Evolutionary conservation across 352 stramenopile genomes (phyloP).

Genomic region (Phytophthora pini): DNA sequence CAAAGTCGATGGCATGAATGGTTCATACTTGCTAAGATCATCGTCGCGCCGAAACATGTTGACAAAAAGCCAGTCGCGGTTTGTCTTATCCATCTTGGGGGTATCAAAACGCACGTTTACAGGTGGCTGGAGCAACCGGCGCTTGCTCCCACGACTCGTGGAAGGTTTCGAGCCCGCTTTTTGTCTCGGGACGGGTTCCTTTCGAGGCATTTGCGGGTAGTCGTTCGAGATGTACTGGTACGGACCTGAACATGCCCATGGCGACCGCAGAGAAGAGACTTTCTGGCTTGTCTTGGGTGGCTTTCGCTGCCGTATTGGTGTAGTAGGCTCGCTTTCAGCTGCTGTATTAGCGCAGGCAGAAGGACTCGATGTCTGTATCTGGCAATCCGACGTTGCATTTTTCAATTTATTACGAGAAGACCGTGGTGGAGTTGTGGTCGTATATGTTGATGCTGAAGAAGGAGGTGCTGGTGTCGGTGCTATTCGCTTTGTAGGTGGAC

Average conservation of each 20-base stretch:
- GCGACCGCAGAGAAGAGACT: constrained; percentile 16
- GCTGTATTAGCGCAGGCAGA: not conserved
- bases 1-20: constrained; percentile 49
- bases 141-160: constrained; percentile 16
- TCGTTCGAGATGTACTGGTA: constrained; percentile 31
- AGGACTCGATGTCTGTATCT: not conserved
- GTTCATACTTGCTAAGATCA: constrained; percentile 68
- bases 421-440: not conserved
- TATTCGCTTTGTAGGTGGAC: constrained; percentile 6
- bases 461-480: not conserved
- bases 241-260: constrained; percentile 2
- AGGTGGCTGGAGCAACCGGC: constrained; percentile 50
- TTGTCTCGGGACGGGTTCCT: constrained; percentile 54
- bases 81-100: constrained; percentile 63
- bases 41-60: constrained; percentile 86
- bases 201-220: constrained; percentile 41
- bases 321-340: not conserved
- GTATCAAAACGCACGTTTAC: constrained; percentile 59
- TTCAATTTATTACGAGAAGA: constrained; percentile 15
- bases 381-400: not conserved
- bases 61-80: constrained; percentile 76
- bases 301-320: constrained; percentile 3
- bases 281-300: constrained; percentile 12
- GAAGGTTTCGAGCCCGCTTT: constrained; percentile 32
- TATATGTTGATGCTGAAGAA: not conserved